These are phyloP conservation scores for Cordyceps tenuipes DNA, from an alignment of 2,329 filamentous ascomycete species.

Conservation along the genomic window DNA sequence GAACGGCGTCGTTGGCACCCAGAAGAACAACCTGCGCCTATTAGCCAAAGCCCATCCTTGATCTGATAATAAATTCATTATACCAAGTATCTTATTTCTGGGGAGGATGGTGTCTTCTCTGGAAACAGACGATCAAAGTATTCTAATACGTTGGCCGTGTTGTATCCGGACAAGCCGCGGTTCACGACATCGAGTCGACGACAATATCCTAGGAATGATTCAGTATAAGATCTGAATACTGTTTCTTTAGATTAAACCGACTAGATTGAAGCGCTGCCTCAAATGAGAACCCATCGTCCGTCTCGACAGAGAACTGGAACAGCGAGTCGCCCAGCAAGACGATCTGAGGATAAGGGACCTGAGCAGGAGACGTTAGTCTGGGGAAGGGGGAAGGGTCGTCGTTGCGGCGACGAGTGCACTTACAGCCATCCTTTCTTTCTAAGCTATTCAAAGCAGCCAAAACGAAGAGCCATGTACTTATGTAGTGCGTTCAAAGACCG, in stretches of 20 bases:
- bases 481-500: background rate
- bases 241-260: constrained; percentile 22
- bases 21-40: constrained; percentile 61
- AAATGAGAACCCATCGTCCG: constrained; percentile 64
- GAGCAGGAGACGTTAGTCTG: background rate
- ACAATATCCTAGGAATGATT: constrained; percentile 50
- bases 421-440: constrained; percentile 17
- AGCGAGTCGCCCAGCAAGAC: constrained; percentile 89
- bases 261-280: constrained; percentile 61
- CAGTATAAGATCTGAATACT: background rate
- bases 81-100: constrained; percentile 61
- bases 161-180: constrained; percentile 81
- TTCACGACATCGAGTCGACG: constrained; percentile 81
- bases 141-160: constrained; percentile 63
- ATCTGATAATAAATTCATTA: background rate
- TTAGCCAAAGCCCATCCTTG: constrained; percentile 14
- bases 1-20: constrained; percentile 81
- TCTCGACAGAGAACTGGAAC: constrained; percentile 57
- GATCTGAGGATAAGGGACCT: constrained; percentile 59
- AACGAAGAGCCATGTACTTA: background rate
- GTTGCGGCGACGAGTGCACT: background rate
- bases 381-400: background rate
- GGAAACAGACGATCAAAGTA: constrained; percentile 65
- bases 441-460: background rate
- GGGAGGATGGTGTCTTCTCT: constrained; percentile 45